phyloP scores from a whole-genome alignment of 2,329 filamentous ascomycete species.

The Pezicula rhizophila region DNA sequence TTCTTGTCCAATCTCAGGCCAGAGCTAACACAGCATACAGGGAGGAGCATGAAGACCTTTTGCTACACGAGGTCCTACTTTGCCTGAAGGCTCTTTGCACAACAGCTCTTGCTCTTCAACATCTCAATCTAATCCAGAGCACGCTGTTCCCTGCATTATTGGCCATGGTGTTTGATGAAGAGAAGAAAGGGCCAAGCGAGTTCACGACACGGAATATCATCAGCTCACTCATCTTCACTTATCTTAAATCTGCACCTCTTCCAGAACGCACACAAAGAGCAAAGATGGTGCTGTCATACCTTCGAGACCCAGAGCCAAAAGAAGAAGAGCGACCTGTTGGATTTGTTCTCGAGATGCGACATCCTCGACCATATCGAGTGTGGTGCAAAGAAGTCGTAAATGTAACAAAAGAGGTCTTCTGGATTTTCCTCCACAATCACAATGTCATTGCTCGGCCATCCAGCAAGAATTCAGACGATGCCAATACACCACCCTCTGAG shows the following conservation, averaged over 20 bases:
- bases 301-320: conserved; percentile 71
- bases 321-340: conserved; percentile 72
- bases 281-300: conserved; percentile 66
- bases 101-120: conserved; percentile 76
- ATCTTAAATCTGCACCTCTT: conserved; percentile 63
- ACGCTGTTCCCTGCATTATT: conserved; percentile 82
- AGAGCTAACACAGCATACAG: conserved; percentile 36
- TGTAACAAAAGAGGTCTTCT: conserved; percentile 97
- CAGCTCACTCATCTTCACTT: conserved; percentile 81
- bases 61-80: conserved; percentile 86
- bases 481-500: conserved; percentile 27
- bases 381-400: conserved; percentile 92
- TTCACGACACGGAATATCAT: conserved; percentile 91
- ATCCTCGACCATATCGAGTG: conserved; percentile 79
- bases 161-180: conserved; percentile 90
- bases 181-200: conserved; percentile 95
- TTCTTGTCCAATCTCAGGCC: conserved; percentile 20
- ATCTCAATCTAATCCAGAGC: conserved; percentile 71
- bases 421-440: conserved; percentile 94
- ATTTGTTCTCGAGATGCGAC: conserved; percentile 86
- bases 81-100: conserved; percentile 94
- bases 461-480: conserved; percentile 2
- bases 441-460: conserved; percentile 71
- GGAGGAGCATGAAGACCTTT: conserved; percentile 90
- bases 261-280: conserved; percentile 63